Percentiles rank a stretch among this genome's conserved stretches.
Evolutionary conservation across 306 rosid species (phyloP).

Genomic region (Casuarina glauca): DNA sequence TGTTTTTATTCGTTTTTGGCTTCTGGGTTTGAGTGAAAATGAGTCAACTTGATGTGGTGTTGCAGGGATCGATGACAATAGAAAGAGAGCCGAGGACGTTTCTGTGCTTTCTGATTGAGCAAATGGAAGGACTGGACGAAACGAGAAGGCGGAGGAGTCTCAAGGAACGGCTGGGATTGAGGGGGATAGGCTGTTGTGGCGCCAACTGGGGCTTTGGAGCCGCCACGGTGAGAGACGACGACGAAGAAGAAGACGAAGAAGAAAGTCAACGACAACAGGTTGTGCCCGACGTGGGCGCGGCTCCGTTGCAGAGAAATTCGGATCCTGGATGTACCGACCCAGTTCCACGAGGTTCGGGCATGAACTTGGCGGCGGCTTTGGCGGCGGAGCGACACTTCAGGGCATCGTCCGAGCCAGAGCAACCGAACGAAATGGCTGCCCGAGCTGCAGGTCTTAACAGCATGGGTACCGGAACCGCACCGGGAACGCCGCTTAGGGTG

Average conservation of each 20-base stretch:
- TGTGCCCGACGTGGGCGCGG: constrained; percentile 27
- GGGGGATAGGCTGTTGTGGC: constrained; percentile 81
- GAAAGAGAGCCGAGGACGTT: constrained; percentile 66
- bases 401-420: constrained; percentile 38
- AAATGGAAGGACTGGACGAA: constrained; percentile 61
- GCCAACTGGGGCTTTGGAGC: constrained; percentile 70
- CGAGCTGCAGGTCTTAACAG: neutral
- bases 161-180: constrained; percentile 75
- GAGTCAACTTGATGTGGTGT: constrained; percentile 74
- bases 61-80: constrained; percentile 66
- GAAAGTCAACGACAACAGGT: constrained; percentile 26
- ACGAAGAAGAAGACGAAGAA: constrained; percentile 31
- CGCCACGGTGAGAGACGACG: constrained; percentile 24
- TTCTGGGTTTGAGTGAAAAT: constrained; percentile 33
- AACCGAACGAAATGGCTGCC: neutral
- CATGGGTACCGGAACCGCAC: neutral
- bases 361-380: constrained; percentile 91
- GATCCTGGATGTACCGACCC: constrained; percentile 42
- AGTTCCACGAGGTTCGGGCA: constrained; percentile 41
- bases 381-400: constrained; percentile 84
- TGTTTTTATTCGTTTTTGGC: neutral
- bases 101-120: constrained; percentile 61
- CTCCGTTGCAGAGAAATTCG: constrained; percentile 16
- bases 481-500: constrained; percentile 73
- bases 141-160: constrained; percentile 51